Evolutionary conservation across 2,329 filamentous ascomycete genomes (phyloP), one percentile per base, ranked within the genome.

Genomic region (Alternaria metachromatica): DNA sequence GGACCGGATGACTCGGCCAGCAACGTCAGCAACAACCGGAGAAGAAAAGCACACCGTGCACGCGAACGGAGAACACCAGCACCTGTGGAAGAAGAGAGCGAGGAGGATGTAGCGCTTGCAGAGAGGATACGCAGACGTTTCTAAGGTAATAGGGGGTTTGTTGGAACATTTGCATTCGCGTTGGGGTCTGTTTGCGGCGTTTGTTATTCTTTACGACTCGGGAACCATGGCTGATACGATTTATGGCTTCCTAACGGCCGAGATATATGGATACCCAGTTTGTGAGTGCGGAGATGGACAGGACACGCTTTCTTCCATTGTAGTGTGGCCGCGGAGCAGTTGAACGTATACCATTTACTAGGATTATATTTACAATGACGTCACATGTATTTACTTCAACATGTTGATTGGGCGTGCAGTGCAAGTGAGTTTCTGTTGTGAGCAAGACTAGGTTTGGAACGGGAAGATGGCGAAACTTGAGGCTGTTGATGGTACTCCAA

Each of bases 1-100:
- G 89, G 89, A 69, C 92, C 92, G 0, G 92, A 95, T 73, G 92
- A 95, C 78, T 91, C 88, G 58, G 92, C 92, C 23, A 94, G 91
- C 80, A 94, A 94, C 76, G 92, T 95, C 63, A 90, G 88, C 74
- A 92, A 89, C 75, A 90, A 89, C 57, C 80, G 90, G 70, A 85
- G 90, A 73, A 85, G 89, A 70, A 84, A 89, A 74, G 90, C 88
- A 45, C 92, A 90, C 84, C 83, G 89, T 74, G 86, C 88, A 71
- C 87, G 86, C 66, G 89, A 92, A 80, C 84, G 91, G 68, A 85
- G 89, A 63, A 93, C 90, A 20, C 91, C 91, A 1, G 91, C 90
- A 13, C 87, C 88, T 6, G 91, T 93, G 64, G 86, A 87, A 44
- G 88, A 90, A 72, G 85, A 82, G 66, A 71, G 67, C 41, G 79